Conservation (phyloP, 2,329 filamentous ascomycete species). For the Xylariaceae sp. region DNA sequence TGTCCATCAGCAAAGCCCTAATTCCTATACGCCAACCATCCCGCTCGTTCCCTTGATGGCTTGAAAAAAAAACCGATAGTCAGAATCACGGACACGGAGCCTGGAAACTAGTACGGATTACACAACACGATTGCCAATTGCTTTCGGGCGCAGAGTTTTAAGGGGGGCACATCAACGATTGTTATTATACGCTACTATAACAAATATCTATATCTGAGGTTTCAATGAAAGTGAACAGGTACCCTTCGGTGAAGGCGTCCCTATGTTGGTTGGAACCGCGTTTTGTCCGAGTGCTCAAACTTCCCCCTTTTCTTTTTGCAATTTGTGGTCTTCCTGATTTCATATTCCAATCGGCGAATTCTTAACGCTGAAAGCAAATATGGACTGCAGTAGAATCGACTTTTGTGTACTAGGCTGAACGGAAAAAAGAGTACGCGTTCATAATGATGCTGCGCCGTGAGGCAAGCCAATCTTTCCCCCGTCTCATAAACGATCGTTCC, state of each 20-base stretch:
- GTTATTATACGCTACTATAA: no score
- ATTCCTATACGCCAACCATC: background rate
- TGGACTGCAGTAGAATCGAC: background rate
- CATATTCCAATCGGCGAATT: no score
- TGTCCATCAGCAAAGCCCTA: background rate
- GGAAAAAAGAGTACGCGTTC: slow-evolving; percentile 23
- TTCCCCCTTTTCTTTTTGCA: no score
- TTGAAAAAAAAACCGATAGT: background rate
- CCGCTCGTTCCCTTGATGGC: background rate
- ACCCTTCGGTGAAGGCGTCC: no score
- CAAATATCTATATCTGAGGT: no score
- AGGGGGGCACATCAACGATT: no score
- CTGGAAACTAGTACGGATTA: background rate
- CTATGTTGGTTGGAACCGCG: no score
- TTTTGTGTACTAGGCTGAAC: background rate
- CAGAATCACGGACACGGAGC: background rate
- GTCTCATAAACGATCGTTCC: slow-evolving; percentile 18
- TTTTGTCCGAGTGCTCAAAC: no score
- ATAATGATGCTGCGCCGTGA: slow-evolving; percentile 32
- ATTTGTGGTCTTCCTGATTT: no score
- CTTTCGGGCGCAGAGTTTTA: background rate
- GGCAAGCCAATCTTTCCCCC: slow-evolving; percentile 34
- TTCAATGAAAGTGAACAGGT: no score
- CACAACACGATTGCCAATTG: background rate
- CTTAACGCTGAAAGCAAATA: background rate